Percentiles rank a stretch among this genome's conserved stretches.
phyloP scores from a whole-genome alignment of 306 rosid species.

The Myrica gale region DNA sequence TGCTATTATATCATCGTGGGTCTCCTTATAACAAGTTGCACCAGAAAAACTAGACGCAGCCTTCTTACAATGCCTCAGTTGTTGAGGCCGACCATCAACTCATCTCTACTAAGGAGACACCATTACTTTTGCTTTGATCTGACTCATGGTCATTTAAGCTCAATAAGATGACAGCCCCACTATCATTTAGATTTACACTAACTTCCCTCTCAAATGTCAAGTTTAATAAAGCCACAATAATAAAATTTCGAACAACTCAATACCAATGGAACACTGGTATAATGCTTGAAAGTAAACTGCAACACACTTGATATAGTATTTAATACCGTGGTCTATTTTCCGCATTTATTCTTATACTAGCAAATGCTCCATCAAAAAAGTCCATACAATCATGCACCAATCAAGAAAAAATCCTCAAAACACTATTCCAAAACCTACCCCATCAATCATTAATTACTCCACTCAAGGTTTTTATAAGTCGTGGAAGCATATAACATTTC shows the following conservation, averaged over 20 bases:
- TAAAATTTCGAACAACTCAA: not conserved
- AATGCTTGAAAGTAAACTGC: not conserved
- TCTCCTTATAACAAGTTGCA: not conserved
- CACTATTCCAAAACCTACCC: not conserved
- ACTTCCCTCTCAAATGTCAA: not conserved
- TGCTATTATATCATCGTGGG: not conserved
- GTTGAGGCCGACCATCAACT: not conserved
- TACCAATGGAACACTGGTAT: not conserved
- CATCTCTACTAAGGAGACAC: not conserved
- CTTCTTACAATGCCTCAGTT: not conserved
- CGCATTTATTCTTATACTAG: not conserved
- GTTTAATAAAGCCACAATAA: not conserved
- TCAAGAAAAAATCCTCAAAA: not conserved
- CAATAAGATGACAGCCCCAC: not conserved
- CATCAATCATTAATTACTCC: not conserved
- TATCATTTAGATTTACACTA: not conserved
- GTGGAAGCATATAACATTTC: not conserved
- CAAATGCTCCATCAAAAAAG: not conserved
- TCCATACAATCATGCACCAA: not conserved
- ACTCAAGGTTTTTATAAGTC: not conserved
- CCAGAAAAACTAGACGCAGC: not conserved
- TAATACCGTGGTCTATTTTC: not conserved
- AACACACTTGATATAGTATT: not conserved
- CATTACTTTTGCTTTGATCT: not conserved
- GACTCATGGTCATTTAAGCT: not conserved